Base-by-base conservation (phyloP, 148 eudicot genomes). In the Rhododendron ovatum region DNA sequence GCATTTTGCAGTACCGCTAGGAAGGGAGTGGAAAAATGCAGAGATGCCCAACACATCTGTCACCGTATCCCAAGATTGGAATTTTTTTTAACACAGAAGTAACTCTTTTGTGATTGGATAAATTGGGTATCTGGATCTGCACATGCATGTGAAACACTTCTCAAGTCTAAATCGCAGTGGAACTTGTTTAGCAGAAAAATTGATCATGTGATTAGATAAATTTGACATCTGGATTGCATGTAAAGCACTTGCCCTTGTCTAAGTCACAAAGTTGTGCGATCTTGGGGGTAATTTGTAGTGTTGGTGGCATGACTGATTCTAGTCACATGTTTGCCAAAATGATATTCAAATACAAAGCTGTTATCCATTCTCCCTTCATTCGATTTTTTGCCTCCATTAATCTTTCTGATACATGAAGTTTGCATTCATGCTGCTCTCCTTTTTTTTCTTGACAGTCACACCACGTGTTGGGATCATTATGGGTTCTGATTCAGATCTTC, bases 401-500 rank as follows among this genome's bases (percentile, higher is more conserved):
- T 81, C 20, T 7, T 83, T 84, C 24, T 57, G 41, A 55, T 77
- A 76, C 47, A 57, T 30, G 26, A 78, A 77, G 37, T 41, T 43
- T 37, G 82, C 11, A 75, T 45, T 78, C 39, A 77, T 37, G 75
- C 35, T 78, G 28, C 39, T 83, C 50, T 50, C 20, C 57, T 24
- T 47, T 63, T 11, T 11, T 82, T 84, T 83, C 47, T 83, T 90
- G 89, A 86, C 94, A 89, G 90, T 17, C 10, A 61, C 91, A 43
- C 96, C 96, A 43, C 92, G 87, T 88, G 98, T 96, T 87, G 99
- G 95, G 65, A 94, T 96, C 90, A 93, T 96, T 78, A 96, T 96
- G 99, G 99, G 99, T 65, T 96, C 99, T 37, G 98, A 96, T 87
- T 96, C 99, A 39, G 99, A 96, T 90, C 98, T 95, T 83, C 96